Evolutionary conservation across 129 eudicot genomes (phyloP), one percentile per base, ranked within the genome.

Genomic region (Artemisia tridentata): DNA sequence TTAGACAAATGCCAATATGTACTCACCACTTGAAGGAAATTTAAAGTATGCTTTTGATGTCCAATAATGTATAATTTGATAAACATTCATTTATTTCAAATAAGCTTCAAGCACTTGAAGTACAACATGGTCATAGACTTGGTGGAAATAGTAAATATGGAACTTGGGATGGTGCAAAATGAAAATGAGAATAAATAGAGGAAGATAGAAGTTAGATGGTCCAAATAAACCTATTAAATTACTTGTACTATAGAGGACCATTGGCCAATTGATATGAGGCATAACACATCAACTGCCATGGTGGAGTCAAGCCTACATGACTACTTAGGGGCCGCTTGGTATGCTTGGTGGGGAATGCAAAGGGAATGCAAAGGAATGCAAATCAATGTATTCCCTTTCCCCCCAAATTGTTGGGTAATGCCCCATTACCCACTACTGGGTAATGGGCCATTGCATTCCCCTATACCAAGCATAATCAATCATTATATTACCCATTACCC

Each of bases 111-210:
- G 17, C 67, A 46, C 5, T 43, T 41, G 6, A 38, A 25, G 8
- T 6, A 34, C 5, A 50, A 6, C 63, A 53, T 21, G 4, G 41
- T 25, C 11, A 9, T 52, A 52, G 34, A 3, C 29, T 64, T 14
- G 46, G 47, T 74, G 72, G 54, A 66, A 43, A 55, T 15, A 55
- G 31, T 75, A 66, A 65, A 66, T 75, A n/a, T 54, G 15, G 13
- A n/a, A 43, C 38, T 65, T 75, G 21, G 19, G 58, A 45, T 45
- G 59, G 58, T 65, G 67, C 31, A 74, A 53, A 64, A 43, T 21
- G 45, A 59, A 55, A 55, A 65, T 45, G 73, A 75, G 50, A 68
- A 65, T 75, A 58, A 67, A 74, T 65, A 45, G 55, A 67, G 14
- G 62, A 3, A 31, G 38, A 20, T 56, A 45, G 51, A 70, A 51